Conservation (phyloP, 352 stramenopile species). For the Peronospora belbahrii region DNA sequence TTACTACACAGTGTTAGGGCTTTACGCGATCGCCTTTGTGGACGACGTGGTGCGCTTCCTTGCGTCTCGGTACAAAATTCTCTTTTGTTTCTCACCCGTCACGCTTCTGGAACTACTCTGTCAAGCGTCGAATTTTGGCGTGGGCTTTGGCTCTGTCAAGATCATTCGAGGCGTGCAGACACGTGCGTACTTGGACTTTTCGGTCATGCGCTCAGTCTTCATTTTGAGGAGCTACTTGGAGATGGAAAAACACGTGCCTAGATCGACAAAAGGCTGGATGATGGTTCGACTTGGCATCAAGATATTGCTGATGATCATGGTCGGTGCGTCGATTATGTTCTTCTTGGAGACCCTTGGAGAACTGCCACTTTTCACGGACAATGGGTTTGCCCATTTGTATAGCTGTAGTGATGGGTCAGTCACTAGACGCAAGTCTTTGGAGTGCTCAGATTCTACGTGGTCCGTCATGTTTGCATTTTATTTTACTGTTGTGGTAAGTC, state of each 20-base stretch:
- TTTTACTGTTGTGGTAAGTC: slow-evolving; percentile 78
- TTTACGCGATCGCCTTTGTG: slow-evolving; percentile 55
- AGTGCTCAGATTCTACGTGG: slow-evolving; percentile 62
- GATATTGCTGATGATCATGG: slow-evolving; percentile 78
- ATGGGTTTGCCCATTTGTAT: slow-evolving; percentile 81
- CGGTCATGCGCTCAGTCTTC: slow-evolving; percentile 76
- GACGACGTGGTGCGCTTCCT: slow-evolving; percentile 75
- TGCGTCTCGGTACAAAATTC: slow-evolving; percentile 68
- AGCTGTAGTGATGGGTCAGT: slow-evolving; percentile 53
- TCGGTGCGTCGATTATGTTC: slow-evolving; percentile 75
- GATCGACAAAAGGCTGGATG: slow-evolving; percentile 71
- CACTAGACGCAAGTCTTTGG: slow-evolving; percentile 34
- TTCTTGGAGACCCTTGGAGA: slow-evolving; percentile 85
- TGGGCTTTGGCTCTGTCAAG: slow-evolving; percentile 66
- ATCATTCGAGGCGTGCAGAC: slow-evolving; percentile 44
- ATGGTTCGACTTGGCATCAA: slow-evolving; percentile 71
- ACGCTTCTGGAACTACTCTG: slow-evolving; percentile 71
- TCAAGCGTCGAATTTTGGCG: slow-evolving; percentile 61
- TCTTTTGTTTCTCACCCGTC: slow-evolving; percentile 67
- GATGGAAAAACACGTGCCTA: slow-evolving; percentile 72
- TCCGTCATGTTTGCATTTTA: slow-evolving; percentile 87
- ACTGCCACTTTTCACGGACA: slow-evolving; percentile 65
- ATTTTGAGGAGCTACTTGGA: slow-evolving; percentile 78
- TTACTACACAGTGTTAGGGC: slow-evolving; percentile 57
- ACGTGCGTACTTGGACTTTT: slow-evolving; percentile 81